Base-by-base conservation (phyloP, 129 eudicot genomes). In the Pseudognaphalium luteoalbum region DNA sequence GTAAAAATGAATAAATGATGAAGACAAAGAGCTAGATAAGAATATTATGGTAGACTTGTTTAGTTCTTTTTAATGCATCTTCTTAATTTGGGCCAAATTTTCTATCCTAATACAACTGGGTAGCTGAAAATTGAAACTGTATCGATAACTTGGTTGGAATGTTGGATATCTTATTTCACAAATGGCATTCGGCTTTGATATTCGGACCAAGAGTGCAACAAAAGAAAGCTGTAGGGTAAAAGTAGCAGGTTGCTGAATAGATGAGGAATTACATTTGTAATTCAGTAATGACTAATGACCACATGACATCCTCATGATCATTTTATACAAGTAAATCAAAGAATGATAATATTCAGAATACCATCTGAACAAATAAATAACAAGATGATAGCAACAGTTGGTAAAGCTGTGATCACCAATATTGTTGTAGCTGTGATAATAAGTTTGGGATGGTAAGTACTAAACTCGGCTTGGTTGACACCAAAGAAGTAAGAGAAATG, bases 391-490 rank as follows among this genome's bases (percentile, higher is more conserved):
- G 70, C 42, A 63, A 10, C 32, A 63, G 12, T 0, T n/a, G 66
- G 58, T 30, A 21, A 66, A 69, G 37, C 52, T 59, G 72, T 58
- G n/a, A 51, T 71, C 63, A 5, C 74, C 19, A n/a, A n/a, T n/a
- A n/a, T 76, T 17, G 68, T 56, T 42, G 39, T 76, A 6, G 67
- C 51, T 34, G 39, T 63, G 9, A 74, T 76, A 10, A 20, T 66
- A 21, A 34, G 59, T 17, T 79, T 66, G 78, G 70, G 71, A 22
- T 37, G 78, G 75, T 66, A 66, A 63, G 16, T 74, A 42, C 21
- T 85, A 21, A 77, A 85, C 28, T 85, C 78, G 86, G 75, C 25
- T 20, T 82, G 89, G 89, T 14, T 82, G 73, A 82, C 29, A 59
- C 89, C 89, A 66, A 85, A 63, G 75, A 66, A 44, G 63, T 35